These are phyloP conservation scores for Saccharomycopsis oosterbeekiorum DNA, from an alignment of 805 yeast species.

Conservation along the genomic window DNA sequence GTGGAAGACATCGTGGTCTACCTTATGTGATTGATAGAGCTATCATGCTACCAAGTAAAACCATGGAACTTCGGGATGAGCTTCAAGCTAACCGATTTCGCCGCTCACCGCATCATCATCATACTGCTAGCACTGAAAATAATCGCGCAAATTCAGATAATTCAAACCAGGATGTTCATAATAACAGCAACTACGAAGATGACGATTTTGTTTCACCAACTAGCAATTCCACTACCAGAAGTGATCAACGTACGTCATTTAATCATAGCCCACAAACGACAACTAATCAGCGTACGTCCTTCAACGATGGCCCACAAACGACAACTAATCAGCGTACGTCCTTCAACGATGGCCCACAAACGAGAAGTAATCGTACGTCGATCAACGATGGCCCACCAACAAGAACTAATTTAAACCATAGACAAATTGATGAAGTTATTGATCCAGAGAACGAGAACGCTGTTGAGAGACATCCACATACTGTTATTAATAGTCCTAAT, in stretches of 20 bases:
- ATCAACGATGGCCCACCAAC: neutral
- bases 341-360: neutral
- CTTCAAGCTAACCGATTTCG: slow-evolving; percentile 41
- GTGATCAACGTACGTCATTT: neutral
- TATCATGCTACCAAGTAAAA: slow-evolving; percentile 69
- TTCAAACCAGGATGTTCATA: neutral
- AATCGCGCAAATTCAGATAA: neutral
- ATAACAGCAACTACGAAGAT: neutral
- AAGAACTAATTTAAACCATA: neutral
- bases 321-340: too few relatives aligned
- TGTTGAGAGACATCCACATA: neutral
- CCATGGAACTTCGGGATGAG: slow-evolving; percentile 51
- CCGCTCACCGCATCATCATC: neutral
- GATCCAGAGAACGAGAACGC: neutral
- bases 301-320: neutral
- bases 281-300: too few relatives aligned
- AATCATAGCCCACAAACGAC: neutral
- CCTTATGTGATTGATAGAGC: slow-evolving; percentile 94
- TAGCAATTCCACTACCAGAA: neutral
- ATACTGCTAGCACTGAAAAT: neutral
- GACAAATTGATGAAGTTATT: neutral
- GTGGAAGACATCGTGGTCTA: slow-evolving; percentile 95
- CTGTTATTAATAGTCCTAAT: neutral
- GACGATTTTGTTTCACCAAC: neutral
- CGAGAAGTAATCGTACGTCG: neutral